Conservation (phyloP, 257 asterid species). For the Plantago major region DNA sequence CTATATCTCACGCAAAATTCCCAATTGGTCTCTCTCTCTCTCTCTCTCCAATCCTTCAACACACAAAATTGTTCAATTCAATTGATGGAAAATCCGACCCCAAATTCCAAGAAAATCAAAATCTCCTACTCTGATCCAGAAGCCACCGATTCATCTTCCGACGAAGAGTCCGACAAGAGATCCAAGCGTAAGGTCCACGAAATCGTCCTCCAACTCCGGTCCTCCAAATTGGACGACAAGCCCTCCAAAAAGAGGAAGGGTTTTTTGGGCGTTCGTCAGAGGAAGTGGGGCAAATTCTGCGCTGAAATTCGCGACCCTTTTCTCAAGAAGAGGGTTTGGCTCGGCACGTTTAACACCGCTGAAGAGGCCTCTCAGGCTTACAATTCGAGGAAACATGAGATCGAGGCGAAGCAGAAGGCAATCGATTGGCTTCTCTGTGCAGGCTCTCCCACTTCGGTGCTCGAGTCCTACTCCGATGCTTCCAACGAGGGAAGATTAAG, state of each 20-base stretch:
- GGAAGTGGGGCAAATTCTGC: conserved; percentile 3
- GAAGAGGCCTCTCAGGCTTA: conserved; percentile 3
- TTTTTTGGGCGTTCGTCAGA: not conserved
- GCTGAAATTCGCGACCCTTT: conserved; percentile 10
- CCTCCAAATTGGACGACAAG: too few species aligned
- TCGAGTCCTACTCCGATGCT: too few species aligned
- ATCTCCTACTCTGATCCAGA: conserved; percentile 44
- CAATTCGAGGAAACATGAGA: not conserved
- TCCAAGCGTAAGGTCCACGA: conserved; percentile 36
- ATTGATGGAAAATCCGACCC: conserved; percentile 2
- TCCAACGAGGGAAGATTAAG: not conserved
- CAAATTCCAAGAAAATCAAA: conserved; percentile 22
- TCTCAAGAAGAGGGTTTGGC: conserved; percentile 9
- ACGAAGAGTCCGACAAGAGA: conserved; percentile 26
- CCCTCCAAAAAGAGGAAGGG: not conserved
- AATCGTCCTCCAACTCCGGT: not conserved
- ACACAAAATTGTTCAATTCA: not conserved
- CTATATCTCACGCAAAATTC: not conserved
- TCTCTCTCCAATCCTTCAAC: not conserved
- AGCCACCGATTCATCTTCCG: conserved; percentile 58
- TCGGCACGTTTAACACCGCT: conserved; percentile 1
- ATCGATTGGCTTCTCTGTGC: too few species aligned
- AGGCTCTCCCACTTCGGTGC: not conserved
- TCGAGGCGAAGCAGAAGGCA: not conserved
- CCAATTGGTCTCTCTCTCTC: too few species aligned